These are phyloP conservation scores for Aspergillus aculeatus DNA, from an alignment of 2,329 filamentous ascomycete species.

Conservation along the genomic window DNA sequence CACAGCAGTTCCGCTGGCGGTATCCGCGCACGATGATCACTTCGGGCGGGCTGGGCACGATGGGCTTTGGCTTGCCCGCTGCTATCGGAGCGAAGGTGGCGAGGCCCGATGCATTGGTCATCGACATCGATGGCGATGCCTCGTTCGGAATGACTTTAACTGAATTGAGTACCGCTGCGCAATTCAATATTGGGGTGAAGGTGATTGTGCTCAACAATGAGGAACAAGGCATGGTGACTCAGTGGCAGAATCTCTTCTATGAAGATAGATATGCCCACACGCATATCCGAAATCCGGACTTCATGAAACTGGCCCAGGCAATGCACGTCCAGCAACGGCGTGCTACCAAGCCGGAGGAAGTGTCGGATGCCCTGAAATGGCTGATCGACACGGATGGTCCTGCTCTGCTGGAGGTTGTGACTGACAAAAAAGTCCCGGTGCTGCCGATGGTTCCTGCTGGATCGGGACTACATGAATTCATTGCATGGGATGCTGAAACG, in stretches of 20 bases:
- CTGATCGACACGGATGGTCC: conserved; percentile 88
- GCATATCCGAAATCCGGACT: conserved; percentile 90
- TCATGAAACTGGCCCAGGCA: conserved; percentile 86
- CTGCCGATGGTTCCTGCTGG: conserved; percentile 95
- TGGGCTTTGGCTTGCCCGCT: conserved; percentile 92
- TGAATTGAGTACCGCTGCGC: conserved; percentile 85
- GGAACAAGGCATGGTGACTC: conserved; percentile 97
- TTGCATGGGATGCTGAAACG: conserved; percentile 70
- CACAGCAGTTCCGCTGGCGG: conserved; percentile 94
- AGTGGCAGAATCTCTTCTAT: conserved; percentile 98
- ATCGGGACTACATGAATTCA: conserved; percentile 84
- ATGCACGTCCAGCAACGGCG: conserved; percentile 81
- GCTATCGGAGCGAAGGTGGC: conserved; percentile 95
- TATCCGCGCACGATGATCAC: conserved; percentile 92
- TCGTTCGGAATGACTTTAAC: conserved; percentile 99
- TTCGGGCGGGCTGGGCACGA: conserved; percentile 90
- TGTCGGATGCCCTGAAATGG: conserved; percentile 78
- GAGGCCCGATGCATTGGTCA: conserved; percentile 75
- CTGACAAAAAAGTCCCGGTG: conserved; percentile 76
- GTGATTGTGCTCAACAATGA: conserved; percentile 94
- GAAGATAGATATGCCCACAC: conserved; percentile 89
- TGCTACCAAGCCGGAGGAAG: conserved; percentile 71
- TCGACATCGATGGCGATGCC: conserved; percentile 97
- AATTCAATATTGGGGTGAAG: conserved; percentile 97
- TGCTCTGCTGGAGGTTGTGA: conserved; percentile 85